These are phyloP conservation scores for Zymoseptoria passerinii DNA, from an alignment of 2,329 filamentous ascomycete species.

Conservation along the genomic window DNA sequence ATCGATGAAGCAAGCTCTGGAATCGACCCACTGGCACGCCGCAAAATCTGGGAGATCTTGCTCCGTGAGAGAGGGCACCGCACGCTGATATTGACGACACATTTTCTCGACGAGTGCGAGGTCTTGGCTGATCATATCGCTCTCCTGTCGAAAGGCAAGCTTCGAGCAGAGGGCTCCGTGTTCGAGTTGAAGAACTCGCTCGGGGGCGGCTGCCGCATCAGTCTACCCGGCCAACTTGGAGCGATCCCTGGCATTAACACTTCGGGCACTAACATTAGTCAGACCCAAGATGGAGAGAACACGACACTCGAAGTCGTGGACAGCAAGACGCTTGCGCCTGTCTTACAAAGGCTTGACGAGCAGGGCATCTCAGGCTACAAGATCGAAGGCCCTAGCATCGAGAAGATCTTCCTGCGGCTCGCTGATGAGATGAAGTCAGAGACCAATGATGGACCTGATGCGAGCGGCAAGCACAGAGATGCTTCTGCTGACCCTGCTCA, in stretches of 20 bases:
- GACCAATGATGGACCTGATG: not conserved
- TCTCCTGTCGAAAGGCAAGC: constrained; percentile 70
- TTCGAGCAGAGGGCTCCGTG: constrained; percentile 73
- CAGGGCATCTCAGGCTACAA: constrained; percentile 63
- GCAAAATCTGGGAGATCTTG: constrained; percentile 89
- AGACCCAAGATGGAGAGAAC: not conserved
- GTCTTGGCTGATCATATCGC: constrained; percentile 78
- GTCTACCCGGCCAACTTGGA: not conserved
- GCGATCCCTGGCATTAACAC: not conserved
- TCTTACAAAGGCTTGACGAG: constrained; percentile 45
- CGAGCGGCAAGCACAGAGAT: not conserved
- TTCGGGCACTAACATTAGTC: not conserved
- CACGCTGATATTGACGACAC: constrained; percentile 78
- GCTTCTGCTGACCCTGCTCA: not conserved
- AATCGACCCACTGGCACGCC: constrained; percentile 70
- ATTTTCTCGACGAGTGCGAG: constrained; percentile 87
- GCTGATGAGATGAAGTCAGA: constrained; percentile 57
- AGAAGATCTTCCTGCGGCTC: constrained; percentile 78
- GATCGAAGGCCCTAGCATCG: constrained; percentile 77
- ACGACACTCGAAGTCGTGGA: constrained; percentile 6
- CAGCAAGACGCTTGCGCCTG: constrained; percentile 5
- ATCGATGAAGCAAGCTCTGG: constrained; percentile 84
- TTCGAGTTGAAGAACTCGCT: constrained; percentile 71
- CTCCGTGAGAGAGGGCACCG: constrained; percentile 69
- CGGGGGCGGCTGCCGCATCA: constrained; percentile 71